Evolutionary conservation across 225 moss, liverwort and hornwort genomes (phyloP).

Genomic region (Physcomitrium patens): DNA sequence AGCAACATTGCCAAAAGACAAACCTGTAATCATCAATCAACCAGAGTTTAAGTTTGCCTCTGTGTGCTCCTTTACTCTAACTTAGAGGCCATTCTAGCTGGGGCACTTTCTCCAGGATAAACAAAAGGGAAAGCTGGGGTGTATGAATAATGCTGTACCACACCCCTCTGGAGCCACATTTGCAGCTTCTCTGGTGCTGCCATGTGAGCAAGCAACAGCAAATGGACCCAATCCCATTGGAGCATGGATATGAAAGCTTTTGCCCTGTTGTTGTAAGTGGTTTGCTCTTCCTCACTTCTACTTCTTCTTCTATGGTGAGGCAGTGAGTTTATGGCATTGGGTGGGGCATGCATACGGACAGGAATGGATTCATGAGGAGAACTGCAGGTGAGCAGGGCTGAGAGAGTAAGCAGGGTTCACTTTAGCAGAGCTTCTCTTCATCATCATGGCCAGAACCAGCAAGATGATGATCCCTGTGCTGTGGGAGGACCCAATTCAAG

Average conservation of each 20-base stretch:
- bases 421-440: constrained; percentile 16
- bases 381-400: background rate
- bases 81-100: background rate
- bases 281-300: too few species aligned
- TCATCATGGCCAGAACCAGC: background rate
- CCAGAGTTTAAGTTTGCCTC: background rate
- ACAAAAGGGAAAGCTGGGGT: background rate
- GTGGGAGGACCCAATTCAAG: constrained; percentile 13
- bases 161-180: background rate
- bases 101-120: background rate
- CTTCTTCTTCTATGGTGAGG: background rate
- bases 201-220: background rate
- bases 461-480: constrained; percentile 17
- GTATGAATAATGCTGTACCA: background rate
- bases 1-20: background rate
- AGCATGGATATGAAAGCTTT: background rate
- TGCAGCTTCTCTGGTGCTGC: background rate
- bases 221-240: background rate
- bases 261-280: too few species aligned
- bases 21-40: background rate
- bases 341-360: background rate
- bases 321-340: background rate
- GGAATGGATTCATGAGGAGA: background rate
- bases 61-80: constrained; percentile 13
- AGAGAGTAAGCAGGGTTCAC: background rate